Evolutionary conservation across 2,329 filamentous ascomycete genomes (phyloP), one percentile per base, ranked within the genome.

Genomic region (Xylariaceae sp.): DNA sequence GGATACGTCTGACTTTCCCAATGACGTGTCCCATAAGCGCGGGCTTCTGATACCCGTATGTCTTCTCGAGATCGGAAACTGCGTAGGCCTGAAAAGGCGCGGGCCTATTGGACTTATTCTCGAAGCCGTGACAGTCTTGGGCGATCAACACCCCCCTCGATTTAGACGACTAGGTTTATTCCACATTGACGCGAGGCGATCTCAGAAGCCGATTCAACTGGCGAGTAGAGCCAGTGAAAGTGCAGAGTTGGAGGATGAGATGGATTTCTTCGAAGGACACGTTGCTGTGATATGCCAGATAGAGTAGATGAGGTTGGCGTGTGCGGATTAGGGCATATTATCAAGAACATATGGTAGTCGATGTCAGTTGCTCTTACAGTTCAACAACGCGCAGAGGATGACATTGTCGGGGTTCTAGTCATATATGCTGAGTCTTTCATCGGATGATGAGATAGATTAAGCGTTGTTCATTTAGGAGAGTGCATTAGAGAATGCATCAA

Each of bases 51-150:
- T 31, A 17, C 44, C 28, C 1, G 36, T 54, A 12, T 40, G 43
- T 43, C 44, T 54, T 23, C 23, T 54, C 16, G 52, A 54, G 36
- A 17, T 54, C 3, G 52, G 52, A 16, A 3, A 29, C 7, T 48
- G 43, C 6, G 44, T 48, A 7, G 28, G 52, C 8, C 37, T 54
- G 4, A 48, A 43, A 36, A 54, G 29, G 44, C 52, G 52, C 23
- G 52, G 52, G 36, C 52, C 52, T 3, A 44, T 54, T 43, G 52
- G 52, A 37, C 52, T 54, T 41, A 21, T 48, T 36, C 44, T 48
- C 33, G 28, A 54, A 12, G 36, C 36, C 16, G 19, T 36, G 2
- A 12, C 39, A 11, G 26, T n/a, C 11, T 29, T n/a, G 14, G 9
- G 4, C 40, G 24, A 31, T 3, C 3, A 44, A 19, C 19, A 33